Base-by-base conservation (phyloP, 257 asterid species). In the Rehmannia glutinosa region DNA sequence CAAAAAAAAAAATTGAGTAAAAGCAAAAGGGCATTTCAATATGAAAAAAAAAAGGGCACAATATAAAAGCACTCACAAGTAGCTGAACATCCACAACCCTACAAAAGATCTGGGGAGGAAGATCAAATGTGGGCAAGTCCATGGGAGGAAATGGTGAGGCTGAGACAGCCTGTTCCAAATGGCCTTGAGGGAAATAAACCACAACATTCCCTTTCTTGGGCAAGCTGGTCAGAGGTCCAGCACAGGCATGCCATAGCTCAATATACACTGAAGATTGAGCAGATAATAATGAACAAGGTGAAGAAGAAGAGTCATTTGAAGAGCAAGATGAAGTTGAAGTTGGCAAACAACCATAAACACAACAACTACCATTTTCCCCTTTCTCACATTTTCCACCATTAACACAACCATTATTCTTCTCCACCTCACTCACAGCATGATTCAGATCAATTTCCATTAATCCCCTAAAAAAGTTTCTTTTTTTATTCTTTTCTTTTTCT, bases 241-340 rank as follows among this genome's bases (percentile, higher is more conserved):
- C 97, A 79, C 98, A 88, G 42, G 98, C 97, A 80, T 91, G 82
- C 99, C 99, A 94, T 4, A 94, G 92, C 89, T 94, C 99, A 71
- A 77, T 70, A 58, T 77, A 88, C 25, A 94, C 78, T 67, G 91
- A 84, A 11, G 95, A 80, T 1, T 75, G 64, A 15, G 68, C 45
- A 56, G 74, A 66, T 43, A 25, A 15, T 28, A 32, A 60, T 47
- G 74, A 43, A 64, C 54, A 50, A 2, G 79, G 59, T 8, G 80
- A 73, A 50, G 80, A 38, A 57, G 84, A 77, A 19, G 83, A 81
- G 11, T 72, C 84, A 78, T 79, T 85, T 63, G 95, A 86, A 70
- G 94, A 88, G 63, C 81, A 86, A 6, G 95, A 87, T 11, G 90
- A 84, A 65, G 83, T 75, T 11, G 91, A 81, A 75, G 85, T 61